Base-by-base conservation (phyloP, 1,139 yeast genomes). In the Pichia sp. region DNA sequence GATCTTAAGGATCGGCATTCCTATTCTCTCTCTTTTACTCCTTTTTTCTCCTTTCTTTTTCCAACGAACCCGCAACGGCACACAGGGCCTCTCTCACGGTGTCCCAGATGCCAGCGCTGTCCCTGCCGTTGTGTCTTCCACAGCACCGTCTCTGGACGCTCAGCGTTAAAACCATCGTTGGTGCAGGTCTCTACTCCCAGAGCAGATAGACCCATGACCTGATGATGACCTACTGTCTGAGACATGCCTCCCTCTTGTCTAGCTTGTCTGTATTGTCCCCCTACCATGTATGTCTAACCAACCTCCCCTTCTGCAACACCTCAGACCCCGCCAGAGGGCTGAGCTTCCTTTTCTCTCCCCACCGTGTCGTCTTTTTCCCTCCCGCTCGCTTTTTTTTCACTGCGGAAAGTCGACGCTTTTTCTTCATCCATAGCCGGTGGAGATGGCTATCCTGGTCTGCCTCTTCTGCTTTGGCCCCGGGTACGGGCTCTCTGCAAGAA, bases 131-230 rank as follows among this genome's bases (percentile, higher is more conserved):
- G 38, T 31, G 41, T 29, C 13, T 30, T 43, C 51, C 32, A 42
- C 36, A 49, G 7, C n/a, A 49, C 41, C 32, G 44, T 47, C 44
- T 46, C 42, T 30, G 47, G 46, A 16, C 44, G 13, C 41, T 49
- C 87, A 79, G 75, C 84, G 81, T 79, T 82, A 82, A 82, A 82
- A 88, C 96, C 96, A 88, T 88, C 88, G 95, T 90, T 80, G 86
- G 84, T 82, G 70, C 89, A 87, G 95, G 95, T 85, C 83, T 70
- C 66, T 63, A 54, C 61, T 63, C 59, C 68, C 36, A 7, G 45
- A 77, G 84, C 38, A 29, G 61, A 65, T 82, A 70, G 90, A 84
- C 82, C 90, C 95, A 88, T 88, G 95, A 84, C 81, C 80, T 75
- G 84, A 87, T 82, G 90, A 84, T 84, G 90, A 84, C 96, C 96